Percentiles rank a stretch among this genome's conserved stretches.
Evolutionary conservation across 257 asterid species (phyloP).

Genomic region (Solanum habrochaites): DNA sequence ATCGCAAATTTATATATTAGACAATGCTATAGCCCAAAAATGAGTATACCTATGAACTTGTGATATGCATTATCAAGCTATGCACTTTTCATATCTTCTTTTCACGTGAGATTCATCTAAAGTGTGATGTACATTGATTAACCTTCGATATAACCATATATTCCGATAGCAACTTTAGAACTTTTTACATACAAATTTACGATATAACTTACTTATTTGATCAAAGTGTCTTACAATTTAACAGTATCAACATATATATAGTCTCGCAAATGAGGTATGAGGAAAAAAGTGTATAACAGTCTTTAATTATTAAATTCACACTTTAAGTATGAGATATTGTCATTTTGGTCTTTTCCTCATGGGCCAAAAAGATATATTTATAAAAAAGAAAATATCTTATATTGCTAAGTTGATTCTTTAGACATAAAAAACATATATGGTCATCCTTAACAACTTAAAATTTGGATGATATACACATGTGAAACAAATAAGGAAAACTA

Average conservation of each 20-base stretch:
- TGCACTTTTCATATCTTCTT: background rate
- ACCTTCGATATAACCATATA: background rate
- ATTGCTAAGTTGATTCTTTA: background rate
- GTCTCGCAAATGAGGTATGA: background rate
- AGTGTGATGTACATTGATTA: background rate
- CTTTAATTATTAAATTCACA: background rate
- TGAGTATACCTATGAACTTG: background rate
- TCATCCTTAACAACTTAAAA: background rate
- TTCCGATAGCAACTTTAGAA: background rate
- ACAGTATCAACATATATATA: too few species aligned
- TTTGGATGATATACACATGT: background rate
- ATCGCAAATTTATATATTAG: background rate
- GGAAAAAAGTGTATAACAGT: background rate
- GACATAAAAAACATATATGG: background rate
- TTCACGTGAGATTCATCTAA: too few species aligned
- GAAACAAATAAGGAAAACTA: background rate
- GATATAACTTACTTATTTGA: background rate
- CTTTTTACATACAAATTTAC: background rate
- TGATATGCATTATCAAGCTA: background rate
- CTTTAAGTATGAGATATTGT: background rate
- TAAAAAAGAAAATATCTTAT: background rate
- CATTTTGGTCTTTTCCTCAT: background rate
- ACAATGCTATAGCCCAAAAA: background rate
- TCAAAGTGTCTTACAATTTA: background rate
- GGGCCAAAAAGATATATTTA: background rate